These are phyloP conservation scores for Beauveria asiatica DNA, from an alignment of 2,329 filamentous ascomycete species.

Conservation along the genomic window DNA sequence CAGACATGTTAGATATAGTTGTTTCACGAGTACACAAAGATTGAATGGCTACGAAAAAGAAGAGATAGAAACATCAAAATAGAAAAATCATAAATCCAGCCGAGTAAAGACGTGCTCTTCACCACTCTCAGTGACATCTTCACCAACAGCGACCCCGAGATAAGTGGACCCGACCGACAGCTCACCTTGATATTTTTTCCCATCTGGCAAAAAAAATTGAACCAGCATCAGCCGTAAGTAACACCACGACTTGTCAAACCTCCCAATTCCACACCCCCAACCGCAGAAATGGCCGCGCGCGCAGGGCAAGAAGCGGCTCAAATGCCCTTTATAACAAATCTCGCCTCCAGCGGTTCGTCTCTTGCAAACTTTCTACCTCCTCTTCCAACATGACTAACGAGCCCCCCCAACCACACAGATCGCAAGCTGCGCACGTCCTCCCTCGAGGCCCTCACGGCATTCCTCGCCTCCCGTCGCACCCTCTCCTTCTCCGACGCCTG, in stretches of 20 bases:
- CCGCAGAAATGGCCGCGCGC: conserved; percentile 28
- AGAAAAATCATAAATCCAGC: too few relatives aligned
- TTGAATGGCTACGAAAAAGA: too few relatives aligned
- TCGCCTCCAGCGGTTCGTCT: conserved; percentile 72
- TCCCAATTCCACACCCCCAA: conserved; percentile 12
- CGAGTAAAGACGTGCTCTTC: too few relatives aligned
- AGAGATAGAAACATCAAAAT: too few relatives aligned
- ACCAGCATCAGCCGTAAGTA: background rate
- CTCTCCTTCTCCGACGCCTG: conserved; percentile 64
- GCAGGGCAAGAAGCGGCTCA: conserved; percentile 28
- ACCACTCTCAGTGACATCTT: background rate
- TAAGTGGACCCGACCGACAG: background rate
- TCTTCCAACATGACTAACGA: background rate
- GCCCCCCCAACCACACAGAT: conserved; percentile 44
- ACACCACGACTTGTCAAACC: background rate
- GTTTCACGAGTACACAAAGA: too few relatives aligned
- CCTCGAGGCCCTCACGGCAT: conserved; percentile 66
- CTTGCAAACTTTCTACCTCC: background rate
- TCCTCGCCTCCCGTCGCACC: conserved; percentile 54
- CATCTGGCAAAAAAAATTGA: conserved; percentile 8
- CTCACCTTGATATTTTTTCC: conserved; percentile 13
- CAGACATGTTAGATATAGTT: too few relatives aligned
- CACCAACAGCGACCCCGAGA: background rate
- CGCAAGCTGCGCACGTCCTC: conserved; percentile 69
- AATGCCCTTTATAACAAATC: conserved; percentile 72